Percentiles rank a stretch among this genome's conserved stretches.
These are phyloP conservation scores for Fusarium secorum DNA, from an alignment of 2,329 filamentous ascomycete species.

Conservation along the genomic window DNA sequence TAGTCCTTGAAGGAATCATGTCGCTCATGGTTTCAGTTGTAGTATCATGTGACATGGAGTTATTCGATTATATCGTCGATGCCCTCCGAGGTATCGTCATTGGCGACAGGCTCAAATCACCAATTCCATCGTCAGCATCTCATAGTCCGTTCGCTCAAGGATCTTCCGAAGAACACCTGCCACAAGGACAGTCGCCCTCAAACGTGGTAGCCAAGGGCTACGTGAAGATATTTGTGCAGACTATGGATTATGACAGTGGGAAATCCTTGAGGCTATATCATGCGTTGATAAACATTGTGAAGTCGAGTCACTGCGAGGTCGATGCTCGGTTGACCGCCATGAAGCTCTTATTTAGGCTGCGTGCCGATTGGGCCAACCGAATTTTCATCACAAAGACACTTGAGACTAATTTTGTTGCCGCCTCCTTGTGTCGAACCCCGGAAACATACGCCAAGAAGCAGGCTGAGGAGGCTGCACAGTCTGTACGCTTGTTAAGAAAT, in stretches of 20 bases:
- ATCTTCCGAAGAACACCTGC: constrained; percentile 27
- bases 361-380: constrained; percentile 81
- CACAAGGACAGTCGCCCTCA: constrained; percentile 61
- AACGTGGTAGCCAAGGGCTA: constrained; percentile 77
- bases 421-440: constrained; percentile 72
- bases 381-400: constrained; percentile 75
- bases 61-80: constrained; percentile 67
- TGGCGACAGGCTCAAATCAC: constrained; percentile 56
- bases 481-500: constrained; percentile 53
- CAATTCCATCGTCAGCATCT: constrained; percentile 46
- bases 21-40: constrained; percentile 71
- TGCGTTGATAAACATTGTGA: constrained; percentile 69
- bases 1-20: constrained; percentile 71
- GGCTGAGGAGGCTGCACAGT: constrained; percentile 59
- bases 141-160: constrained; percentile 36
- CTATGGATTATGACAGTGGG: constrained; percentile 69
- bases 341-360: constrained; percentile 81
- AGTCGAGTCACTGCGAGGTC: constrained; percentile 65
- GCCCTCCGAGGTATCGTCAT: constrained; percentile 60
- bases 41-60: constrained; percentile 62
- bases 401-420: constrained; percentile 77
- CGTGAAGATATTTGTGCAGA: constrained; percentile 78
- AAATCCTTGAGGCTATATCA: constrained; percentile 72
- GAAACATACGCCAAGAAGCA: constrained; percentile 59
- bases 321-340: constrained; percentile 78